phyloP scores from a whole-genome alignment of 192 early-diverging fungal species.

The Backusella circina region DNA sequence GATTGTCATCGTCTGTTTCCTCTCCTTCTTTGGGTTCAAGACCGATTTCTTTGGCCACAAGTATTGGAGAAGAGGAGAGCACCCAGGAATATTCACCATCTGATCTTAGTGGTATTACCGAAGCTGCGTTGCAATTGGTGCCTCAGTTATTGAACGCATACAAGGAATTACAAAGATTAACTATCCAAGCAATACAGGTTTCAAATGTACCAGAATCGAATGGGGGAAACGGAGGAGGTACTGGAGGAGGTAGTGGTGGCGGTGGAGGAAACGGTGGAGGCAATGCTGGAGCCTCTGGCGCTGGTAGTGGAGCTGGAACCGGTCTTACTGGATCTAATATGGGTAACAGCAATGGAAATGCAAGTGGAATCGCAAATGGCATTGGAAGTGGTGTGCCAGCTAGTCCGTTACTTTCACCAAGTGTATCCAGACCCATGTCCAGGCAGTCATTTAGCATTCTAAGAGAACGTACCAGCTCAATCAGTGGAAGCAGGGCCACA shows the following conservation, averaged over 20 bases:
- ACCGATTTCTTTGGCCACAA: conserved; percentile 12
- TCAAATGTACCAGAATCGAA: not conserved
- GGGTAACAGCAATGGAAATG: not conserved
- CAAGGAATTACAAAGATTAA: conserved; percentile 25
- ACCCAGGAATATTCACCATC: conserved; percentile 13
- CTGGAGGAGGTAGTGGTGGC: not conserved
- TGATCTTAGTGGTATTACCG: conserved; percentile 14
- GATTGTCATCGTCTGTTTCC: conserved; percentile 19
- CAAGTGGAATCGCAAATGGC: not conserved
- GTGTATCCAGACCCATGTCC: not conserved
- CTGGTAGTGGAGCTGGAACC: not conserved
- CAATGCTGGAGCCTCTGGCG: not conserved
- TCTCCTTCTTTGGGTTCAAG: conserved; percentile 16
- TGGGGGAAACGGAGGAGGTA: not conserved
- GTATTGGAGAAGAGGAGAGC: conserved; percentile 10
- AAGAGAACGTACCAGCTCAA: conserved; percentile 22
- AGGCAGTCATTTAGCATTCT: conserved; percentile 21
- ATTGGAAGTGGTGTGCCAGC: not conserved
- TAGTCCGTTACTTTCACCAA: not conserved
- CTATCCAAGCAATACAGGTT: conserved; percentile 15
- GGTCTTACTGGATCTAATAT: not conserved
- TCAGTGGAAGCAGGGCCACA: not conserved
- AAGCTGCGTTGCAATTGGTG: conserved; percentile 15
- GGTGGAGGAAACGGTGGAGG: not conserved
- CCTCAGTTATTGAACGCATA: conserved; percentile 29